Percentiles rank a stretch among this genome's conserved stretches.
phyloP scores from a whole-genome alignment of 352 stramenopile species.

The Globisporangium ultimum region DNA sequence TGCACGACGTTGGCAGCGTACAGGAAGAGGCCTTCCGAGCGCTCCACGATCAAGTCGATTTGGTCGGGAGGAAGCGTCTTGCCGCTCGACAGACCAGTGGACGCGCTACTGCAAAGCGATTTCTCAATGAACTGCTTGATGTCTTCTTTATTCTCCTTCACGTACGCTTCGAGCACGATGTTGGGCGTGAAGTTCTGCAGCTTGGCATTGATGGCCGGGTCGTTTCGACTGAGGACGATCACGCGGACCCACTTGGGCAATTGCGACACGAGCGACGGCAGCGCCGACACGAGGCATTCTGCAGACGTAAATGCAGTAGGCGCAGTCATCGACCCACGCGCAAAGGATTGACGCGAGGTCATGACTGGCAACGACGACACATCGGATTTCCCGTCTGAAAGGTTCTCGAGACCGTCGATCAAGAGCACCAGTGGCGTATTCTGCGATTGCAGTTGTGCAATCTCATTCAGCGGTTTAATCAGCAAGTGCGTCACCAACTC shows the following conservation, averaged over 20 bases:
- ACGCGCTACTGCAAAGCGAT: background rate
- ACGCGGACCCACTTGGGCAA: slow-evolving; percentile 68
- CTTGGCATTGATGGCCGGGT: slow-evolving; percentile 50
- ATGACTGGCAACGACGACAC: slow-evolving; percentile 9
- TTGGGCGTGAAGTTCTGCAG: slow-evolving; percentile 49
- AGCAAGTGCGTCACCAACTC: slow-evolving; percentile 49
- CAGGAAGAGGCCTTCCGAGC: slow-evolving; percentile 63
- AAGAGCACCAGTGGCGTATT: slow-evolving; percentile 59
- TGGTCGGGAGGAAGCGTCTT: slow-evolving; percentile 22
- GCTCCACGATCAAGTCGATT: slow-evolving; percentile 46
- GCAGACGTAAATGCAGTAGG: slow-evolving; percentile 10
- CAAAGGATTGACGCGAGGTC: no score
- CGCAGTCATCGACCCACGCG: no score
- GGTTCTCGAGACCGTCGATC: slow-evolving; percentile 64
- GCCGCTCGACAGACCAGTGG: background rate
- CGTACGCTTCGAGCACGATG: slow-evolving; percentile 41
- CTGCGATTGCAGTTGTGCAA: slow-evolving; percentile 36
- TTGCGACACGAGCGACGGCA: slow-evolving; percentile 43
- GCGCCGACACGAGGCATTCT: slow-evolving; percentile 57
- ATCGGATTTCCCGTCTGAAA: background rate
- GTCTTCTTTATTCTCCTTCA: slow-evolving; percentile 47
- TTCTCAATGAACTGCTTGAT: slow-evolving; percentile 30
- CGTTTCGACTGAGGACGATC: slow-evolving; percentile 62
- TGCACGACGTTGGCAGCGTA: slow-evolving; percentile 80
- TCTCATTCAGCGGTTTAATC: slow-evolving; percentile 61